These are phyloP conservation scores for Amanita thiersii DNA, from an alignment of 768 basidiomycete genomes.

Conservation along the genomic window DNA sequence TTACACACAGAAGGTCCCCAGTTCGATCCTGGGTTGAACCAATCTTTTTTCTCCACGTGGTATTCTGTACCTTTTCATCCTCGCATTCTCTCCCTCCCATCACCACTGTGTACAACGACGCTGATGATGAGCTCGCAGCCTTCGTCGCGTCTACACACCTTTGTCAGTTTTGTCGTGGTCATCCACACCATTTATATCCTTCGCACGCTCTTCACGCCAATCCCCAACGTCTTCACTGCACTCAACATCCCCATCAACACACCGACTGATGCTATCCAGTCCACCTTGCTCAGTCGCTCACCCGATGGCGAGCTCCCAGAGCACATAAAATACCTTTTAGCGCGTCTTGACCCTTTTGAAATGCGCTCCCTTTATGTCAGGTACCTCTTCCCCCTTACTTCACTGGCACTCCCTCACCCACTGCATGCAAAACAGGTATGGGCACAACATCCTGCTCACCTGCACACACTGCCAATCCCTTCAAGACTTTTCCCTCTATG, in stretches of 20 bases:
- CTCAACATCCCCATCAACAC: constrained; percentile 48
- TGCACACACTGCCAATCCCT: constrained; percentile 61
- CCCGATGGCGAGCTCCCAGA: constrained; percentile 33
- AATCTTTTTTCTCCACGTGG: constrained; percentile 18
- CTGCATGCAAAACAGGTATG: constrained; percentile 43
- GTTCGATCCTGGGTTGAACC: constrained; percentile 38
- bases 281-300: constrained; percentile 31
- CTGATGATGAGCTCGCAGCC: too few relatives aligned
- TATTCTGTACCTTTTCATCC: constrained; percentile 9
- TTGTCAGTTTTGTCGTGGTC: constrained; percentile 32
- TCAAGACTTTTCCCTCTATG: constrained; percentile 52
- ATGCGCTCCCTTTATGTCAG: constrained; percentile 50
- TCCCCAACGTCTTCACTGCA: constrained; percentile 54
- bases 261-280: constrained; percentile 43
- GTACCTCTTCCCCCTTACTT: constrained; percentile 24
- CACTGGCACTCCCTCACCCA: not conserved
- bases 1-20: constrained; percentile 33
- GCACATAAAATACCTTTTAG: constrained; percentile 45
- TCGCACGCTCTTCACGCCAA: constrained; percentile 36
- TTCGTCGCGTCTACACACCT: too few relatives aligned
- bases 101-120: too few relatives aligned
- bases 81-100: constrained; percentile 9
- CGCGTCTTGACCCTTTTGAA: constrained; percentile 48
- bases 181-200: constrained; percentile 44
- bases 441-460: constrained; percentile 52